Evolutionary conservation across 2,329 filamentous ascomycete species (phyloP).

Genomic region (Plenodomus tracheiphilus): DNA sequence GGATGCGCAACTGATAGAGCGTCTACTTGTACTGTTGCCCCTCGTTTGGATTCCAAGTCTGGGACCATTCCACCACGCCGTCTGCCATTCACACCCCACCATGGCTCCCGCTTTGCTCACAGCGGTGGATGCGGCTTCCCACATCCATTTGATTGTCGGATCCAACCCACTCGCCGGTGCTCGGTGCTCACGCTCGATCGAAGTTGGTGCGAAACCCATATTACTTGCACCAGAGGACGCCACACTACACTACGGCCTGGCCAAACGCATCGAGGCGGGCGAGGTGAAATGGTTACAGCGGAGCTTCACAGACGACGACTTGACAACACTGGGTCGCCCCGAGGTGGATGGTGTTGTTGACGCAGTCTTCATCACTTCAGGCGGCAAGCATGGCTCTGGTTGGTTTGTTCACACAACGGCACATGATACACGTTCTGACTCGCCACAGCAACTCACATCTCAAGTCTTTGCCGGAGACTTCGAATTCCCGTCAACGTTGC

Average conservation of each 20-base stretch:
- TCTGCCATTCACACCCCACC: slow-evolving; percentile 2
- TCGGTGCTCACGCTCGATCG: slow-evolving; percentile 76
- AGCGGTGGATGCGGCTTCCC: slow-evolving; percentile 68
- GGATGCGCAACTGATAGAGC: neutral
- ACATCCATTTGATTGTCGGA: slow-evolving; percentile 84
- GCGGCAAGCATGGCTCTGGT: slow-evolving; percentile 55
- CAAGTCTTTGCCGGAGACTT: slow-evolving; percentile 72
- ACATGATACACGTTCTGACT: slow-evolving; percentile 9
- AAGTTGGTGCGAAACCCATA: slow-evolving; percentile 79
- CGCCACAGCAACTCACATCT: slow-evolving; percentile 65
- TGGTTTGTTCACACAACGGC: slow-evolving; percentile 7
- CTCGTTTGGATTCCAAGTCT: slow-evolving; percentile 1
- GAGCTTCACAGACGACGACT: slow-evolving; percentile 69
- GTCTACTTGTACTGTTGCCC: slow-evolving; percentile 10
- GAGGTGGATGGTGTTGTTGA: slow-evolving; percentile 82
- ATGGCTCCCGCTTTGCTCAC: slow-evolving; percentile 67
- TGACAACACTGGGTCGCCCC: slow-evolving; percentile 75
- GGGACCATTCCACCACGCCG: neutral
- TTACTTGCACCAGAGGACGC: slow-evolving; percentile 71
- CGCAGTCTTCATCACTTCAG: slow-evolving; percentile 82
- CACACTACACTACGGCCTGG: slow-evolving; percentile 63
- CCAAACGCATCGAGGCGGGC: slow-evolving; percentile 67
- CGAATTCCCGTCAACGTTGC: slow-evolving; percentile 93
- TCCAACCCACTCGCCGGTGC: slow-evolving; percentile 85
- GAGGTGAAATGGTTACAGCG: slow-evolving; percentile 68